Evolutionary conservation across 495 filamentous ascomycete genomes (phyloP), one percentile per base, ranked within the genome.

Genomic region (Aspergillus diversus): DNA sequence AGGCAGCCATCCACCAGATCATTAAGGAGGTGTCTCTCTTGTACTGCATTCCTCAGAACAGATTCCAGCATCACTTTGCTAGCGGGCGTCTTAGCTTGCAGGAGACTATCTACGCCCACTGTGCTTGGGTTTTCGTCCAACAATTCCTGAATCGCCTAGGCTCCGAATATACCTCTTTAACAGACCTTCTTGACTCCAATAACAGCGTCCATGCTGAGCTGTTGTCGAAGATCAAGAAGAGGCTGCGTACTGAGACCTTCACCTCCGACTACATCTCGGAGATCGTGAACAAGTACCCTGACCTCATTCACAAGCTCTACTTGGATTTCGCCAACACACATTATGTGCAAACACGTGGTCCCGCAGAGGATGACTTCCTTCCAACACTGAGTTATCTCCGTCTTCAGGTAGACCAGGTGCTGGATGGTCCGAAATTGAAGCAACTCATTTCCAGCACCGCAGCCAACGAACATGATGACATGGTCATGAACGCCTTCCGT

Each of bases 41-140:
- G 39, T 99, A 97, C 86, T 99, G 95, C 80, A 90, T 99, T 66
- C 95, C 95, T 6, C 95, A 97, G 75, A 98, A 96, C 80, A 91
- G 93, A 72, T 91, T 98, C 74, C 93, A 97, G 72, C 77, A 81
- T 51, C 85, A 97, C 71, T 99, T 99, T 75, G 89, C 90, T 37
- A 86, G 84, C n/a, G 96, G 94, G 16, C 82, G 87, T 59, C 83
- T 99, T 60, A 97, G 93, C 74, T 82, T 99, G 71, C 95, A 99
- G 74, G 95, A 99, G 79, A 93, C 96, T 6, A 91, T 96, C 66
- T 99, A 98, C 70, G 93, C 92, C 17, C 95, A 99, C 77, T 97
- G 92, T 71, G 91, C 95, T 9, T 97, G 93, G 90, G 92, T 98
- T 12, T 98, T 97, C 68, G 90, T 97, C 33, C 91, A 95, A 66